These are phyloP conservation scores for Pyronema domesticum DNA, from an alignment of 495 filamentous ascomycete species.

Conservation along the genomic window DNA sequence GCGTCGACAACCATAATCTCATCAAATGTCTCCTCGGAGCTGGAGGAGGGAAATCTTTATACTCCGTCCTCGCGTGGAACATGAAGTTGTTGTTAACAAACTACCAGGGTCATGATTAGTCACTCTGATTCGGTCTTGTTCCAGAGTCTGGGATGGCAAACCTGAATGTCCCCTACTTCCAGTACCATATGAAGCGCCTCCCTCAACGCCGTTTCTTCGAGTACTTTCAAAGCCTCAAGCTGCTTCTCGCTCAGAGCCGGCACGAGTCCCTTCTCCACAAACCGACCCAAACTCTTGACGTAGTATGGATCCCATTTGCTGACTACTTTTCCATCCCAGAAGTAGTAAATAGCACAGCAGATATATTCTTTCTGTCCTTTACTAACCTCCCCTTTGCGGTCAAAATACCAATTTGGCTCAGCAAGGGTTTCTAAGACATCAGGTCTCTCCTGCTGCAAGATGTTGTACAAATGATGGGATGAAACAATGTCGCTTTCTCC, in stretches of 20 bases:
- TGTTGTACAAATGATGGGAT: slow-evolving; percentile 68
- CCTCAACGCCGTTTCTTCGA: slow-evolving; percentile 49
- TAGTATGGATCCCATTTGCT: slow-evolving; percentile 68
- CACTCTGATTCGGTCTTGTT: neutral
- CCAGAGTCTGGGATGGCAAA: slow-evolving; percentile 16
- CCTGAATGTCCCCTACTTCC: slow-evolving; percentile 66
- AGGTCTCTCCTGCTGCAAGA: slow-evolving; percentile 52
- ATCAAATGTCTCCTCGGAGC: slow-evolving; percentile 57
- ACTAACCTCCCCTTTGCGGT: slow-evolving; percentile 73
- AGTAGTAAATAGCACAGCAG: slow-evolving; percentile 52
- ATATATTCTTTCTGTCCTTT: slow-evolving; percentile 62
- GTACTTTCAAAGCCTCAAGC: slow-evolving; percentile 40
- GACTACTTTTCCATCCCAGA: slow-evolving; percentile 40
- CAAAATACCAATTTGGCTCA: slow-evolving; percentile 77
- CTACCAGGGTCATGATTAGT: neutral
- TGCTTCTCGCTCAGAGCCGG: slow-evolving; percentile 49
- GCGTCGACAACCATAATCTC: slow-evolving; percentile 65
- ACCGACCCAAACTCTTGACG: slow-evolving; percentile 47
- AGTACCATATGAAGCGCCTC: slow-evolving; percentile 59
- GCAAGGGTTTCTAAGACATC: slow-evolving; percentile 61
- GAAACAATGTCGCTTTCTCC: slow-evolving; percentile 73
- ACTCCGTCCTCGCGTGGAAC: slow-evolving; percentile 18
- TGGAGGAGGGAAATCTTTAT: slow-evolving; percentile 41
- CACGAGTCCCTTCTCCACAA: slow-evolving; percentile 46
- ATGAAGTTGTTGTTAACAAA: slow-evolving; percentile 14